phyloP scores from a whole-genome alignment of 1,284 basidiomycete genomes.

The Ganoderma lingzhi region DNA sequence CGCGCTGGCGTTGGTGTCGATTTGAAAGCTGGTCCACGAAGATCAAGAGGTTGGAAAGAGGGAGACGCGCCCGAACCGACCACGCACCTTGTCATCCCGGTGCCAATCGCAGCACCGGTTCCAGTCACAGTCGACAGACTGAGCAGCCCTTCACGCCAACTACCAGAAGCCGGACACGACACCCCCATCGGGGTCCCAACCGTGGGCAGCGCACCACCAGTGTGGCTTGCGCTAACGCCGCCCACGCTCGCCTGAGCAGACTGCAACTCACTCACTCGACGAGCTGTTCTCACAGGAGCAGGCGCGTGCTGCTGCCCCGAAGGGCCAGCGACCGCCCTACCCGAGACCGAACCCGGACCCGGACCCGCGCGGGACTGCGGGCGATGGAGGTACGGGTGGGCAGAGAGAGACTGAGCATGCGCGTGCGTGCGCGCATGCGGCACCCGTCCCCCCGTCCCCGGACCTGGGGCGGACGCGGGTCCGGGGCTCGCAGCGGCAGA shows the following conservation, averaged over 20 bases:
- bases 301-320: slow-evolving; percentile 21
- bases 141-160: slow-evolving; percentile 32
- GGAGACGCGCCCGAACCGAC: not conserved
- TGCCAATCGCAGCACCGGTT: not conserved
- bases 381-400: slow-evolving; percentile 41
- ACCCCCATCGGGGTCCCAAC: slow-evolving; percentile 35
- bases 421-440: slow-evolving; percentile 33
- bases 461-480: slow-evolving; percentile 25
- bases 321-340: not conserved
- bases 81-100: slow-evolving; percentile 26
- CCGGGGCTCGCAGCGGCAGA: slow-evolving; percentile 27
- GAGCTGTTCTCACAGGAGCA: slow-evolving; percentile 33
- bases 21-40: slow-evolving; percentile 13
- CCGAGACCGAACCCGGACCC: slow-evolving; percentile 23
- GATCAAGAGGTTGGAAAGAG: slow-evolving; percentile 9
- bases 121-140: slow-evolving; percentile 15
- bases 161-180: slow-evolving; percentile 33
- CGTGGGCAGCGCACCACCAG: slow-evolving; percentile 22
- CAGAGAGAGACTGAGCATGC: slow-evolving; percentile 26
- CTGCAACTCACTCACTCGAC: slow-evolving; percentile 33
- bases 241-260: slow-evolving; percentile 28
- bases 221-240: slow-evolving; percentile 18
- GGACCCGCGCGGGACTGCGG: slow-evolving; percentile 34
- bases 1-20: not conserved
- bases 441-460: slow-evolving; percentile 33